Evolutionary conservation across 225 moss, liverwort and hornwort genomes (phyloP).

Genomic region (Bryum argenteum): DNA sequence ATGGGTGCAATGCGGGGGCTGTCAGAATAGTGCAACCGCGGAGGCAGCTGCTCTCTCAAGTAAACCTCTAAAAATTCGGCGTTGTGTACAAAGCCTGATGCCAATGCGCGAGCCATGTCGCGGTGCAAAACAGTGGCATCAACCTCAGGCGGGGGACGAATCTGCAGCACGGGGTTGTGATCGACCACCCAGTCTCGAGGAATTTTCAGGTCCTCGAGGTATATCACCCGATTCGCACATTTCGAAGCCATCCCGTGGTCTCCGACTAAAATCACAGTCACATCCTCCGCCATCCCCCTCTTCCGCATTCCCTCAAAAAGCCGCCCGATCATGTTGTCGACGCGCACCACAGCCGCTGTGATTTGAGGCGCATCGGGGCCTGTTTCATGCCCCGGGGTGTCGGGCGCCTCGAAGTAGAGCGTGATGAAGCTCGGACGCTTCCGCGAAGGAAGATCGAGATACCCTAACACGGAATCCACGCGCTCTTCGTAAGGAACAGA

Average conservation of each 20-base stretch:
- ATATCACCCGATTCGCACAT: slow-evolving; percentile 73
- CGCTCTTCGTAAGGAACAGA: slow-evolving; percentile 82
- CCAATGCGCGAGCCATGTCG: slow-evolving; percentile 61
- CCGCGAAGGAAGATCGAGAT: slow-evolving; percentile 62
- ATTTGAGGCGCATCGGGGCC: slow-evolving; percentile 87
- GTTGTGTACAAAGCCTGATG: slow-evolving; percentile 68
- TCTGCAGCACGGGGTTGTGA: slow-evolving; percentile 67
- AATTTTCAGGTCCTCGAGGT: slow-evolving; percentile 73
- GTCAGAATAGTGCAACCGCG: slow-evolving; percentile 59
- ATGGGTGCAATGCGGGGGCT: slow-evolving; percentile 81
- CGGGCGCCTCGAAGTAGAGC: slow-evolving; percentile 91
- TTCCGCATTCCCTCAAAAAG: slow-evolving; percentile 65
- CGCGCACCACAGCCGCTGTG: slow-evolving; percentile 63
- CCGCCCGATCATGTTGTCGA: slow-evolving; percentile 78
- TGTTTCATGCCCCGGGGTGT: slow-evolving; percentile 66
- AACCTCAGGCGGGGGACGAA: slow-evolving; percentile 71
- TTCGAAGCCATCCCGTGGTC: slow-evolving; percentile 89
- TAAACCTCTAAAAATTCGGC: slow-evolving; percentile 72
- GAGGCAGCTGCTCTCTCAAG: slow-evolving; percentile 91
- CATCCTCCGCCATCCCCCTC: slow-evolving; percentile 67
- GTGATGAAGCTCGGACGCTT: slow-evolving; percentile 69
- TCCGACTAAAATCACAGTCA: slow-evolving; percentile 77
- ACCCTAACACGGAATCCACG: slow-evolving; percentile 77
- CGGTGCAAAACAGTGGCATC: slow-evolving; percentile 52
- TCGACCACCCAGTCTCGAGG: slow-evolving; percentile 66